Percentiles rank a stretch among this genome's conserved stretches.
phyloP scores from a whole-genome alignment of 2,329 filamentous ascomycete species.

The Ophiosphaerella herpotricha region DNA sequence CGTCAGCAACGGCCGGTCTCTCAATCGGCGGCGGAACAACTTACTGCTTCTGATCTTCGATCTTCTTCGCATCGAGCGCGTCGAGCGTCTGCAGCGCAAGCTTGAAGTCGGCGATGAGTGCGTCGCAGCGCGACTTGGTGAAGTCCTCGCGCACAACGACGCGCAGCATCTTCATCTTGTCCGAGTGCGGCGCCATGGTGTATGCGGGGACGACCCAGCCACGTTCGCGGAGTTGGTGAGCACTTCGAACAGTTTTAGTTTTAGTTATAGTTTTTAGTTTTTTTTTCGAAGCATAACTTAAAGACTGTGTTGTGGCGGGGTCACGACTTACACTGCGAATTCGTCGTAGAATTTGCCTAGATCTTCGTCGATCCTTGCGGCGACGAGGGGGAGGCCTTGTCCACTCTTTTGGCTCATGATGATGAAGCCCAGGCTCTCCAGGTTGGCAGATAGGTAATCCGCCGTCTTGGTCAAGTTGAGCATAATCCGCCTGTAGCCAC shows the following conservation, averaged over 20 bases:
- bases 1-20: neutral
- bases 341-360: constrained; percentile 61
- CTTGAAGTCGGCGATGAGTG: constrained; percentile 77
- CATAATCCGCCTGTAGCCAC: constrained; percentile 92
- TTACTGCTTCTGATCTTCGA: constrained; percentile 71
- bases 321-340: constrained; percentile 49
- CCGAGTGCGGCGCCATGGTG: constrained; percentile 90
- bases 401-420: constrained; percentile 85
- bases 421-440: constrained; percentile 77
- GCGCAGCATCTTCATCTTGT: constrained; percentile 85
- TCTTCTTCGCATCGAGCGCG: constrained; percentile 71
- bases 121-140: constrained; percentile 77
- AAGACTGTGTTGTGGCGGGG: constrained; percentile 44
- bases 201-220: constrained; percentile 96
- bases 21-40: constrained; percentile 2
- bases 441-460: constrained; percentile 78
- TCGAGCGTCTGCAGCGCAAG: constrained; percentile 73
- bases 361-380: constrained; percentile 73
- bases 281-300: too few relatives aligned
- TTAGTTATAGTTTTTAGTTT: too few relatives aligned
- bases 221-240: constrained; percentile 82
- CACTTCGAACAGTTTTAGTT: constrained; percentile 42
- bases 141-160: constrained; percentile 95
- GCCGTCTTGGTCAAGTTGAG: constrained; percentile 86
- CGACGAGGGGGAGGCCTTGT: constrained; percentile 83